Percentiles rank a stretch among this genome's conserved stretches.
phyloP scores from a whole-genome alignment of 805 yeast genomes.

The Myxozyma monticola region DNA sequence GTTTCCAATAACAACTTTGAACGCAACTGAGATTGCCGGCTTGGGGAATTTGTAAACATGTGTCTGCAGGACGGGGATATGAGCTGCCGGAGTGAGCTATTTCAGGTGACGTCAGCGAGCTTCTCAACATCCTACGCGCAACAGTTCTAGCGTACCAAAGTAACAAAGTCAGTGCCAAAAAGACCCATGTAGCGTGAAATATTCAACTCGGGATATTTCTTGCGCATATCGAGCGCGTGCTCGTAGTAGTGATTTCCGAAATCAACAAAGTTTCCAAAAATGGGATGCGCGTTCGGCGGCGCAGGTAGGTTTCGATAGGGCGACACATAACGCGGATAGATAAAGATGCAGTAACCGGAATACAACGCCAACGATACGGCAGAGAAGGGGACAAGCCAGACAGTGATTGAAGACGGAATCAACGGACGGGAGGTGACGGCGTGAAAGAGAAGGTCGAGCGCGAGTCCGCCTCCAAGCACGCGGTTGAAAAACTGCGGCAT shows the following conservation, averaged over 20 bases:
- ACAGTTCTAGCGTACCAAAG: constrained; percentile 1
- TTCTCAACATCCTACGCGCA: too few relatives aligned
- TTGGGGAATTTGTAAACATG: constrained; percentile 13
- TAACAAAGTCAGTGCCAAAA: constrained; percentile 7
- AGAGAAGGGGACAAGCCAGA: background rate
- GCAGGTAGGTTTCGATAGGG: constrained; percentile 11
- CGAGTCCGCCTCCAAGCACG: too few relatives aligned
- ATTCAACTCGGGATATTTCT: constrained; percentile 12
- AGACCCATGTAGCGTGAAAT: constrained; percentile 8
- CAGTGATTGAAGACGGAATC: too few relatives aligned
- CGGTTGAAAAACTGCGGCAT: too few relatives aligned
- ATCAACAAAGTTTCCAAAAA: constrained; percentile 15
- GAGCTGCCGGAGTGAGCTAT: constrained; percentile 18
- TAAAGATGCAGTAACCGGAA: constrained; percentile 1
- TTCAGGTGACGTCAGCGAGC: too few relatives aligned
- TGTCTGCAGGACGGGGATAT: constrained; percentile 4
- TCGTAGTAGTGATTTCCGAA: constrained; percentile 7
- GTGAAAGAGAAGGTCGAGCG: too few relatives aligned
- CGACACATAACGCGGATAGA: constrained; percentile 17
- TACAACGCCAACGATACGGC: background rate
- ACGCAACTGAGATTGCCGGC: constrained; percentile 13
- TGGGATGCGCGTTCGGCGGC: constrained; percentile 14
- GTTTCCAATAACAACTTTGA: constrained; percentile 14
- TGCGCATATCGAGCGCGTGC: constrained; percentile 3
- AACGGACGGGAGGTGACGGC: too few relatives aligned